Base-by-base conservation (phyloP, 495 filamentous ascomycete species). In the Penicillium cosmopolitanum region DNA sequence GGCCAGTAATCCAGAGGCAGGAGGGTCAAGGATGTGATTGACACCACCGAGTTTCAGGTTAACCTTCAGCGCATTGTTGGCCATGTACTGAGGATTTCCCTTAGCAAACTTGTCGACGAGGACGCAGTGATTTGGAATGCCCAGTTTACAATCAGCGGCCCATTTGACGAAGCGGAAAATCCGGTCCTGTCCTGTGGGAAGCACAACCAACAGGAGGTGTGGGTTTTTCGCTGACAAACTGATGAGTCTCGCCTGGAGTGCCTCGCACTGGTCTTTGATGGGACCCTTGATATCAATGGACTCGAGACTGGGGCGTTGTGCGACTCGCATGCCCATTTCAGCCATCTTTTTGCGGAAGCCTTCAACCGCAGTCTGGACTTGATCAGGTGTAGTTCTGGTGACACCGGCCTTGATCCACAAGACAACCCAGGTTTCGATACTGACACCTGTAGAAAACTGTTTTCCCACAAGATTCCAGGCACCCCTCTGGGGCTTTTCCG, bases 21-120 rank as follows among this genome's bases (percentile, higher is more conserved):
- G 58, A 1, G 73, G 40, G 3, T 72, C 62, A 0, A 96, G 64
- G 3, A 61, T 69, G 63, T 96, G 90, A 56, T 94, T 95, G 31
- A 82, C 70, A 1, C 92, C 92, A 8, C 90, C 89, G 58, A 87
- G 76, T 71, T 96, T 96, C 35, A 94, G 66, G 62, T 96, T 96
- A 66, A 93, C 81, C 69, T 92, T 96, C 52, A 94, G 71, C 2
- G 77, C 87, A 3, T 92, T 77, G 60, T 94, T 95, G 58, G 86
- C 87, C 35, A 83, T 80, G 61, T 89, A 91, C 31, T 84, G 80
- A n/a, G 71, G 31, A 5, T 64, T 28, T 28, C 73, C 48, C 52
- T 54, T 58, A 1, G 1, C 42, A 81, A 43, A 69, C 47, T 66
- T 66, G 2, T 51, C 34, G 0, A 55, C 71, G 0, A 84, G 69